Base-by-base conservation (phyloP, 495 filamentous ascomycete species). In the Mytilinidion resinicola region DNA sequence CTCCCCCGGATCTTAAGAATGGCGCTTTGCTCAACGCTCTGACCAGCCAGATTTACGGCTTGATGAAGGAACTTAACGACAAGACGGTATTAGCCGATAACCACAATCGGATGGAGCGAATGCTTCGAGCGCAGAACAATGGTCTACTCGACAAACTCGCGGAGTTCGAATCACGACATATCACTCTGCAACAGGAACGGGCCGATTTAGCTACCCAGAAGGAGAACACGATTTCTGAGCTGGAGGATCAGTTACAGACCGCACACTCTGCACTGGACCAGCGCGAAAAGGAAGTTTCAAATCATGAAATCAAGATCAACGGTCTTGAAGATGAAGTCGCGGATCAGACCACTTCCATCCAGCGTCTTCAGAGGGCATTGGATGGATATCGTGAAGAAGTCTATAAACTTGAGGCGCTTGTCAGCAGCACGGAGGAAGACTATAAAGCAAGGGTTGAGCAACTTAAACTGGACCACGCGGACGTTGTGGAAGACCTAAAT, bases 311-410 rank as follows among this genome's bases (percentile, higher is more conserved):
- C 17, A 30, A 53, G 34, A 49, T 49, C 15, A 20, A 38, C 15
- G 62, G 61, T 17, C 46, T 67, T 8, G 35, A 57, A 11, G 55
- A 60, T 15, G 56, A 67, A 48, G 11, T 58, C 1, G 33, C 53
- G 8, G 53, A 63, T 30, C 49, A 57, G 21, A 50, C 38, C 14
- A 53, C 46, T 9, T 14, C 20, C 78, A 77, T 87, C 53, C 77
- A 82, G 53, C 77, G 82, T 33, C 75, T 91, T 21, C 81, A 80
- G 60, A 65, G 72, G 25, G 85, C 87, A 0, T 76, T 89, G 0
- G 75, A 81, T 15, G 76, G 76, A 11, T 91, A 91, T 64, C 75
- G 78, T 9, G 69, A 76, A 8, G 90, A 95, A 54, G 75, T 89
- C 3, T 73, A 72, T 15, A 74, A 78, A 47, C 76, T 90, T 0